Conservation (phyloP, 1,284 basidiomycete genomes). For the Trichosporon sp. region DNA sequence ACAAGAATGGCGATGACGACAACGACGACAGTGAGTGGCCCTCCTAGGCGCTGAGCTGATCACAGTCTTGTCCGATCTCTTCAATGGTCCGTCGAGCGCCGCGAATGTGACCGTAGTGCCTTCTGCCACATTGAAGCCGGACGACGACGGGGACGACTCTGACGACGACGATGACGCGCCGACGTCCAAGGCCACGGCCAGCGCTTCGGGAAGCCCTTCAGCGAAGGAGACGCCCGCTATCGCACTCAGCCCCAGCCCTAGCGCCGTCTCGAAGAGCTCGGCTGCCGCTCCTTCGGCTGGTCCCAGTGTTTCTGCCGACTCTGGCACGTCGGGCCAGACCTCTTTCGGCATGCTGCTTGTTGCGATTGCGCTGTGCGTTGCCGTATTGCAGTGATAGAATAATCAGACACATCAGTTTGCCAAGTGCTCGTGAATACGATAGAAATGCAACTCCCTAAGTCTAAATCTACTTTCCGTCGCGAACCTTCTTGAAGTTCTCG, state of each 20-base stretch:
- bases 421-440: neutral
- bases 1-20: neutral
- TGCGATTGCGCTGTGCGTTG: too few relatives aligned
- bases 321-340: neutral
- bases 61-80: neutral
- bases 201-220: neutral
- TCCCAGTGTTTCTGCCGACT: neutral
- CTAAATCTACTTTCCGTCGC: conserved; percentile 58
- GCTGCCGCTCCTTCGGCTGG: too few relatives aligned
- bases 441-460: conserved; percentile 56
- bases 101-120: neutral
- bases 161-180: neutral
- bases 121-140: neutral
- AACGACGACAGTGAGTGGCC: neutral
- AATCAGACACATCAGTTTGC: too few relatives aligned
- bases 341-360: too few relatives aligned
- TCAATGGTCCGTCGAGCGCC: too few relatives aligned
- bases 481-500: conserved; percentile 73
- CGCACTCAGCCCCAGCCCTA: neutral
- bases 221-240: neutral
- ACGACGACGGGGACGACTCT: neutral
- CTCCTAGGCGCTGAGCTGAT: too few relatives aligned
- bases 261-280: neutral
- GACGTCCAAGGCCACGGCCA: neutral
- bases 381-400: neutral